These are phyloP conservation scores for Populus hybrid DNA, from an alignment of 441 rosid genomes.

Conservation along the genomic window DNA sequence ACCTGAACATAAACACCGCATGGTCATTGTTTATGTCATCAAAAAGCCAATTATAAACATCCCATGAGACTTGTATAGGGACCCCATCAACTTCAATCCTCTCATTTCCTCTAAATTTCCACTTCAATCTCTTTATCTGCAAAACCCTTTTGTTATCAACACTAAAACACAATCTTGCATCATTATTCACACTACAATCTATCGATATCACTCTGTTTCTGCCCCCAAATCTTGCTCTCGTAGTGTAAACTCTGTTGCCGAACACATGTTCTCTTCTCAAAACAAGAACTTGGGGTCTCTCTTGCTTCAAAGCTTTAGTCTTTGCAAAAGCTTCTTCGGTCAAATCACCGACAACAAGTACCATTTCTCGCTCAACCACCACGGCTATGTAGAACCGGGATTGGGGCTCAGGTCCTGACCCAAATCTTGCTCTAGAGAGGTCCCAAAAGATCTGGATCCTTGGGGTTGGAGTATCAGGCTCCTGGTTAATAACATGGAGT, in stretches of 20 bases:
- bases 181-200: constrained; percentile 58
- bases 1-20: constrained; percentile 79
- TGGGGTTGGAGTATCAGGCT: constrained; percentile 10
- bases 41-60: constrained; percentile 85
- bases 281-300: constrained; percentile 47
- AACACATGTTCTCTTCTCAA: constrained; percentile 73
- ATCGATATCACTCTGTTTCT: constrained; percentile 56
- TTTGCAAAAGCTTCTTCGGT: constrained; percentile 50
- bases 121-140: constrained; percentile 64
- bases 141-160: constrained; percentile 57
- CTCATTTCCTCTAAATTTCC: constrained; percentile 96
- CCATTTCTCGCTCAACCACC: constrained; percentile 53
- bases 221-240: constrained; percentile 70
- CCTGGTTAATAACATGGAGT: constrained; percentile 19
- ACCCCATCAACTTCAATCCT: constrained; percentile 68
- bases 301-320: constrained; percentile 36
- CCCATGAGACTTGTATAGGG: constrained; percentile 77
- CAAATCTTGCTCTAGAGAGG: constrained; percentile 67
- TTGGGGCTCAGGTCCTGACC: constrained; percentile 71
- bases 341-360: constrained; percentile 67
- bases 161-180: constrained; percentile 52
- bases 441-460: constrained; percentile 69
- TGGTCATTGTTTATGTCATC: constrained; percentile 37
- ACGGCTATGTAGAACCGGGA: constrained; percentile 79
- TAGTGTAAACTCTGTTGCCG: constrained; percentile 55